Evolutionary conservation across 345 rosid genomes (phyloP), one percentile per base, ranked within the genome.

Genomic region (Streptanthus diversifolius): DNA sequence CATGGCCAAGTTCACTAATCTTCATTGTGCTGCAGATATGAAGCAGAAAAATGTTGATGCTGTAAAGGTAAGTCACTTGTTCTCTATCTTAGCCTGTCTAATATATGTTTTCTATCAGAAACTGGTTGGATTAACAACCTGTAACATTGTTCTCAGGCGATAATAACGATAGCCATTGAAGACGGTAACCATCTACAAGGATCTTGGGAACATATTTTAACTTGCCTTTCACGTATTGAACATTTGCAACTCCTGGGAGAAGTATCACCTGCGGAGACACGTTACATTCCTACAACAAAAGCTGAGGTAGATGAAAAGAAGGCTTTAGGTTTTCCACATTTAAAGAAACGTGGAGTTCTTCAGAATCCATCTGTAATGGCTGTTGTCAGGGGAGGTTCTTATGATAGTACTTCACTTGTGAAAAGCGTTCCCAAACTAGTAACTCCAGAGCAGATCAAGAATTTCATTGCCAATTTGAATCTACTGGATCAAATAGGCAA

Each of bases 21-120:
- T 95, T 44, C 99, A 95, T 79, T 85, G 90, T 82, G 99, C 98
- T 70, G 92, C 91, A 29, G 98, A 91, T 84, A 95, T 95, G 99
- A 95, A 86, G 77, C 99, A 86, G 82, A 95, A 90, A 71, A 95
- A 91, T 84, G 96, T 95, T 24, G 96, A 95, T 79, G 96, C 98
- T 44, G 96, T 95, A 69, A 95, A 91, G 88, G 99, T 91, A 67
- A 66, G 81, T 73, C 37, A 44, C 18, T 76, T 43, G 30, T 21
- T 52, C 30, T 9, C 15, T 41, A 33, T 55, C 65, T 35, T 13
- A 25, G 1, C 59, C 22, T 17, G 8, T 17, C 1, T 53, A 47
- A 27, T 41, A 9, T 53, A 59, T 59, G 43, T 52, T 51, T 25
- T 22, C 14, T 25, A 37, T 54, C 66, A 7, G 7, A 48, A 24